These are phyloP conservation scores for Debaryomyces prosopidis DNA, from an alignment of 805 yeast genomes.

Conservation along the genomic window DNA sequence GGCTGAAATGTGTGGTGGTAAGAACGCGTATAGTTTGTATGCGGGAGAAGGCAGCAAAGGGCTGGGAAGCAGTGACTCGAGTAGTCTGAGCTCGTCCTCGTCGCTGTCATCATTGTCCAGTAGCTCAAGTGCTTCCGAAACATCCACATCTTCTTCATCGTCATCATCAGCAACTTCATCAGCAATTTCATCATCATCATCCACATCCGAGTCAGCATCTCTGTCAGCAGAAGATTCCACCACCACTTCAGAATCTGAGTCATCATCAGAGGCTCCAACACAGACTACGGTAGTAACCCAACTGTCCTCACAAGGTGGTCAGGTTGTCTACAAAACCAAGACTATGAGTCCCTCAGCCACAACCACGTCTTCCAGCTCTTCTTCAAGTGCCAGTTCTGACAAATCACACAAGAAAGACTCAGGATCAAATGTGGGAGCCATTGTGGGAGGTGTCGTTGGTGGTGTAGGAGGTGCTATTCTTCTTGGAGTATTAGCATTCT, in stretches of 20 bases:
- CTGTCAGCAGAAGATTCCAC: constrained; percentile 5
- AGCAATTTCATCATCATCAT: constrained; percentile 1
- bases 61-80: neutral
- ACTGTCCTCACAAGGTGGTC: constrained; percentile 7
- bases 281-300: constrained; percentile 2
- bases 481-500: constrained; percentile 25
- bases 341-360: constrained; percentile 8
- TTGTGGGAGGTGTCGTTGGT: constrained; percentile 48
- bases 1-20: constrained; percentile 38
- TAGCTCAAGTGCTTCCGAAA: constrained; percentile 8
- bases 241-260: constrained; percentile 5
- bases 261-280: neutral
- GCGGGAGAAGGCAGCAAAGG: constrained; percentile 21
- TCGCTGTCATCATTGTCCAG: constrained; percentile 9
- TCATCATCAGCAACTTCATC: constrained; percentile 4
- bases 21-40: constrained; percentile 29
- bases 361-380: constrained; percentile 1
- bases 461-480: constrained; percentile 35
- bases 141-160: constrained; percentile 8
- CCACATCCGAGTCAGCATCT: constrained; percentile 5
- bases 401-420: constrained; percentile 10
- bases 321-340: constrained; percentile 8
- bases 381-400: neutral
- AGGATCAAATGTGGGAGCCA: constrained; percentile 33
- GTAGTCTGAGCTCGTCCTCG: constrained; percentile 1